Conservation (phyloP, 2,329 filamentous ascomycete species). For the Akanthomyces muscarius region DNA sequence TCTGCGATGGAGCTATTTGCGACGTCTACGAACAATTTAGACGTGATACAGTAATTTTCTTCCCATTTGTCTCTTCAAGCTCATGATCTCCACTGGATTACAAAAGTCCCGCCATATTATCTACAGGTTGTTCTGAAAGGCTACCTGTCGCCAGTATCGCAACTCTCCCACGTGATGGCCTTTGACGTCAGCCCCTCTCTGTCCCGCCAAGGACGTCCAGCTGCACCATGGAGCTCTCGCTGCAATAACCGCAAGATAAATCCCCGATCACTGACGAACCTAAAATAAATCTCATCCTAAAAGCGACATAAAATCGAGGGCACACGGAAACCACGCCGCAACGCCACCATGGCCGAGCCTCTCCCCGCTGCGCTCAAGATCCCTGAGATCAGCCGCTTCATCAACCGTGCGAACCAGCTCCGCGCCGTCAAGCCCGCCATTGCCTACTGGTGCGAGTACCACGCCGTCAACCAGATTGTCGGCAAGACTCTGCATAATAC, state of each 20-base stretch:
- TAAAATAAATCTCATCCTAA: background rate
- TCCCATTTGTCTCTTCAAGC: too few relatives aligned
- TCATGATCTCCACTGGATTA: too few relatives aligned
- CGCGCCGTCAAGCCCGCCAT: constrained; percentile 81
- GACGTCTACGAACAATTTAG: background rate
- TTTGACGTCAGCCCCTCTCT: constrained; percentile 16
- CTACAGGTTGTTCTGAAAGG: background rate
- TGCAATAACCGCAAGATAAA: background rate
- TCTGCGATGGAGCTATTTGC: background rate
- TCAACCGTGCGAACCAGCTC: constrained; percentile 78
- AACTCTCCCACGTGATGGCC: constrained; percentile 11
- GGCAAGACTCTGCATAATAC: constrained; percentile 71
- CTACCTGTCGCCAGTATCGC: background rate
- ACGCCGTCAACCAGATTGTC: constrained; percentile 89
- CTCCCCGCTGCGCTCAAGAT: constrained; percentile 57
- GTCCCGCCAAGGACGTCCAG: constrained; percentile 7
- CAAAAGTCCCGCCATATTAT: too few relatives aligned
- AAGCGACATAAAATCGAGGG: too few relatives aligned
- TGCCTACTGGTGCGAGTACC: constrained; percentile 94
- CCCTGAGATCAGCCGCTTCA: constrained; percentile 79
- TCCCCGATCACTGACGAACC: background rate
- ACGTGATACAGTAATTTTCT: background rate
- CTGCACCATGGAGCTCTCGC: background rate
- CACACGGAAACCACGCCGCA: background rate
- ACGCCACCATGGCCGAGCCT: constrained; percentile 57